Base-by-base conservation (phyloP, 2,329 filamentous ascomycete genomes). In the Cladosporium colombiae region DNA sequence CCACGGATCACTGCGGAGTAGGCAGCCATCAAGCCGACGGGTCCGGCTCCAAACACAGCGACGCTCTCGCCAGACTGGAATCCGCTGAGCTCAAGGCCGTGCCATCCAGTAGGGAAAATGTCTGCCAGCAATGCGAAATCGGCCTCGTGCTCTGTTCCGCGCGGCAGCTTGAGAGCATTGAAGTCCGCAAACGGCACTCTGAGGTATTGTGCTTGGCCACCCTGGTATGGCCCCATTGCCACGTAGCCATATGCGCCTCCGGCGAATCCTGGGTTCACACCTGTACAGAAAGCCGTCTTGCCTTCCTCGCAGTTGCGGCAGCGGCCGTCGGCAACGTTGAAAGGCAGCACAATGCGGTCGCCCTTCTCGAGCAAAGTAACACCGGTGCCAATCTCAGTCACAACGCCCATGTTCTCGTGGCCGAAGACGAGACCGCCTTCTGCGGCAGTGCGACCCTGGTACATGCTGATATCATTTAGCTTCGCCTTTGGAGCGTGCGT, bases 181-280 rank as follows among this genome's bases (percentile, higher is more conserved):
- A 89, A 89, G 72, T 90, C 88, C 1, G 88, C 88, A 65, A 86
- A 89, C 0, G 88, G 88, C 1, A 90, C 84, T 3, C 86, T 81
- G 21, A 90, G 77, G 66, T 87, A 90, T 72, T 90, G 86, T 2
- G 87, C 88, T 72, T 89, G 85, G 16, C 85, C 84, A 65, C 82
- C 83, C 64, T 82, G 80, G 66, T 83, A 84, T 1, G 80, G 80
- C 0, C 86, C 70, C 72, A 74, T 74, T 1, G 72, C 71, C 3
- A 89, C 86, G 70, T 89, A 86, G 6, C 86, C 85, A 65, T 87
- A 87, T 23, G 85, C 84, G 10, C 84, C 85, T 6, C 85, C 85
- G 1, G 85, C 85, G 69, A 87, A 87, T 0, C 85, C 85, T 0
- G 84, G 84, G 70, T 87, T 87, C 1, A 69, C 71, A 56, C 87